Conservation (phyloP, 495 filamentous ascomycete genomes). For the Aspergillus avenaceus region DNA sequence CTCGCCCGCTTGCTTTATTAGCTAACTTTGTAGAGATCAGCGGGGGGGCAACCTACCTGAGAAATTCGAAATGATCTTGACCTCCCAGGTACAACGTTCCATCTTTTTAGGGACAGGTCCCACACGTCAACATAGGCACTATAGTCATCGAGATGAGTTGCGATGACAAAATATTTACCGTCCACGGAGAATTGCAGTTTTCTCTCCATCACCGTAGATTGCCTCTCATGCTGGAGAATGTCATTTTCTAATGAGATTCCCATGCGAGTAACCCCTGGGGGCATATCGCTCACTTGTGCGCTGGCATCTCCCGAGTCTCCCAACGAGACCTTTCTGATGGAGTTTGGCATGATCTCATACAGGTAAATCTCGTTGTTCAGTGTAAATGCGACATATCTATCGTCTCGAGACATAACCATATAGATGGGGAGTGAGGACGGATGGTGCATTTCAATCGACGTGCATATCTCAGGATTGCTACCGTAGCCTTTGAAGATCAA, state of each 20-base stretch:
- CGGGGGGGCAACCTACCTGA: slow-evolving; percentile 10
- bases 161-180: slow-evolving; percentile 17
- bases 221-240: neutral
- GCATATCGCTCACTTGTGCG: slow-evolving; percentile 1
- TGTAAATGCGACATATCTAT: slow-evolving; percentile 21
- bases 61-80: slow-evolving; percentile 20
- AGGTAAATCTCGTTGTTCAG: slow-evolving; percentile 19
- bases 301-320: slow-evolving; percentile 6
- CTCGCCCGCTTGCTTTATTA: slow-evolving; percentile 12
- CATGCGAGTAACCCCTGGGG: neutral
- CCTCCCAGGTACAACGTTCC: slow-evolving; percentile 11
- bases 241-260: neutral
- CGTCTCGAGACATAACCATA: slow-evolving; percentile 26
- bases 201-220: slow-evolving; percentile 12
- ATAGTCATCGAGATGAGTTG: slow-evolving; percentile 17
- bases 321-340: slow-evolving; percentile 13
- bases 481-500: slow-evolving; percentile 14
- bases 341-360: slow-evolving; percentile 15
- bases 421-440: slow-evolving; percentile 9
- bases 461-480: slow-evolving; percentile 11
- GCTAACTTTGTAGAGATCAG: neutral
- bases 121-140: slow-evolving; percentile 22
- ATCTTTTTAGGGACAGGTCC: slow-evolving; percentile 16
- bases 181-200: slow-evolving; percentile 22
- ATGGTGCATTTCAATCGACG: slow-evolving; percentile 15